Conservation (phyloP, 225 moss, liverwort and hornwort genomes). For the Climacium dendroides region DNA sequence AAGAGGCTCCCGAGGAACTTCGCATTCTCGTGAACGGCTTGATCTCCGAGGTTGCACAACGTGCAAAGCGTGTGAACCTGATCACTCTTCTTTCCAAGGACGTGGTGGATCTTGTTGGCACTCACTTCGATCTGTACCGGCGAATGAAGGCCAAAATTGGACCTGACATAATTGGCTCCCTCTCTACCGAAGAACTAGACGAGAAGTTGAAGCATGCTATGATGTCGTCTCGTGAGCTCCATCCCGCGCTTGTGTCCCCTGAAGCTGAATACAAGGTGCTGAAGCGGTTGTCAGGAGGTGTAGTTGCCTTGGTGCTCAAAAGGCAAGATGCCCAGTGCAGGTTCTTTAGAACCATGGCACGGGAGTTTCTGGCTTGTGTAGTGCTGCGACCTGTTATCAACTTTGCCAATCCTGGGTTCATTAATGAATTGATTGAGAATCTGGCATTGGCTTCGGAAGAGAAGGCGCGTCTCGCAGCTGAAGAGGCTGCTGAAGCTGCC, state of each 20-base stretch:
- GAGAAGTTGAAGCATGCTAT: constrained; percentile 78
- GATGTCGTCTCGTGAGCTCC: constrained; percentile 58
- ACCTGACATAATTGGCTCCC: constrained; percentile 55
- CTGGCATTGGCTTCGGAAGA: constrained; percentile 34
- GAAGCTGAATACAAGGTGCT: constrained; percentile 65
- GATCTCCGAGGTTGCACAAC: constrained; percentile 56
- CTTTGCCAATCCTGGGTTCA: constrained; percentile 47
- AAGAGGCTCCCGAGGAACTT: constrained; percentile 81
- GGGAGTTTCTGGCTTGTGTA: constrained; percentile 66
- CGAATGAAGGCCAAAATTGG: constrained; percentile 77
- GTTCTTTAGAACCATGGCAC: constrained; percentile 32
- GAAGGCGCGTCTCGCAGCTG: constrained; percentile 11
- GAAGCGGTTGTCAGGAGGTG: constrained; percentile 70
- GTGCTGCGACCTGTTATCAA: constrained; percentile 77
- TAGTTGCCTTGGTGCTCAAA: constrained; percentile 49
- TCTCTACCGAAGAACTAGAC: constrained; percentile 75
- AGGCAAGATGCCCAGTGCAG: constrained; percentile 51
- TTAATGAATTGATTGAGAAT: constrained; percentile 69
- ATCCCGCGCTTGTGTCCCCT: constrained; percentile 70
- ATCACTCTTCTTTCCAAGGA: constrained; percentile 65
- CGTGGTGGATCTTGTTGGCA: constrained; percentile 67
- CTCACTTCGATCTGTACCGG: constrained; percentile 73
- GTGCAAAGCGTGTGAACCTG: constrained; percentile 69
- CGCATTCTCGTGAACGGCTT: constrained; percentile 52
- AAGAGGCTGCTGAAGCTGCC: constrained; percentile 14